phyloP scores from a whole-genome alignment of 2,329 filamentous ascomycete species.

The Pestalotiopsis sp. region DNA sequence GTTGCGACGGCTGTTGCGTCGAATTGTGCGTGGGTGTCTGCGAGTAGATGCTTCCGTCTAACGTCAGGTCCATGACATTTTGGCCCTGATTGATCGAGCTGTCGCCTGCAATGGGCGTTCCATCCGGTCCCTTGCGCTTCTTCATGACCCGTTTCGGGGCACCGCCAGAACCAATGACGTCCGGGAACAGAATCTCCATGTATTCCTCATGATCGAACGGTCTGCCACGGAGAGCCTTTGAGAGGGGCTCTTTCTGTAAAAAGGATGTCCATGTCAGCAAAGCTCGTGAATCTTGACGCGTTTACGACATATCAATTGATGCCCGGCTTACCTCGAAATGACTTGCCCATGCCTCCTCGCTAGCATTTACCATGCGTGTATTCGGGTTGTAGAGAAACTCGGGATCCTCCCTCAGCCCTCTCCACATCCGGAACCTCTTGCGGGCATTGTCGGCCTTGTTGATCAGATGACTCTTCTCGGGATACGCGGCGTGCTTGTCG shows the following conservation, averaged over 20 bases:
- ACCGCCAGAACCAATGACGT: conserved; percentile 61
- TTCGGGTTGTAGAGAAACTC: conserved; percentile 57
- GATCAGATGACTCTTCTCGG: conserved; percentile 63
- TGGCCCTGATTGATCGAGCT: conserved; percentile 52
- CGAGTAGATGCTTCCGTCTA: conserved; percentile 13
- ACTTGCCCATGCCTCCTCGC: conserved; percentile 58
- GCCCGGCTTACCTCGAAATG: conserved; percentile 55
- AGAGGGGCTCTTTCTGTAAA: conserved; percentile 58
- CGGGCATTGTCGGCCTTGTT: conserved; percentile 67
- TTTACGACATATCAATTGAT: background rate
- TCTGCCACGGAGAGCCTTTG: conserved; percentile 57
- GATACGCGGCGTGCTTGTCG: conserved; percentile 57
- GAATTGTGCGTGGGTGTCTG: conserved; percentile 14
- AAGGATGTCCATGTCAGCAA: conserved; percentile 12
- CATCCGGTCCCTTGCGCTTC: conserved; percentile 51
- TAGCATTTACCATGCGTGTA: conserved; percentile 54
- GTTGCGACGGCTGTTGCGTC: conserved; percentile 17
- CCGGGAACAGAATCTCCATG: conserved; percentile 63
- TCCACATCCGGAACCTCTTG: conserved; percentile 65
- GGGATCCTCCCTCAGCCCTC: conserved; percentile 58
- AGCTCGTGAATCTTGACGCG: background rate
- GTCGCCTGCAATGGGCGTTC: conserved; percentile 40
- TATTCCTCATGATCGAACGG: conserved; percentile 64
- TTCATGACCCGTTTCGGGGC: conserved; percentile 63
- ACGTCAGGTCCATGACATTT: conserved; percentile 38